Percentiles rank a stretch among this genome's conserved stretches.
Evolutionary conservation across 768 basidiomycete species (phyloP).

Genomic region (Tylopilus plumbeoviolaceoides): DNA sequence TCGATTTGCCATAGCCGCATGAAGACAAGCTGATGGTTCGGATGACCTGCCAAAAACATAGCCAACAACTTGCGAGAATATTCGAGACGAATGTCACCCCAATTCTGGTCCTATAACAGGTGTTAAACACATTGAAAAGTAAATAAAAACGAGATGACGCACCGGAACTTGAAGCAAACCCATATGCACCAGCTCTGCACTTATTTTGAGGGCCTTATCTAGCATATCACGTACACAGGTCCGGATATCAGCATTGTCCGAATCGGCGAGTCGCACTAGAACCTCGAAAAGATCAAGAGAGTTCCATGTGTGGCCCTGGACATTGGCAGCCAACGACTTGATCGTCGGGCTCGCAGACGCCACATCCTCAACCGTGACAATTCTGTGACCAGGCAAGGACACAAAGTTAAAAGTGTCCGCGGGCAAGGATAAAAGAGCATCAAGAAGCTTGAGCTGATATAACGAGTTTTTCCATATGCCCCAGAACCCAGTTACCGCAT

Average conservation of each 20-base stretch:
- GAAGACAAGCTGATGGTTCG: constrained; percentile 95
- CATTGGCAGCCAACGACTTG: constrained; percentile 83
- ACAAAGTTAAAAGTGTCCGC: constrained; percentile 93
- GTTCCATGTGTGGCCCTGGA: constrained; percentile 94
- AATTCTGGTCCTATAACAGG: constrained; percentile 58
- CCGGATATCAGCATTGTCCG: constrained; percentile 66
- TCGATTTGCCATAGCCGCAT: constrained; percentile 94
- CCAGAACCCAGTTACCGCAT: constrained; percentile 86
- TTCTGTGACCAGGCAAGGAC: constrained; percentile 73
- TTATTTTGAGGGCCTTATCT: constrained; percentile 90
- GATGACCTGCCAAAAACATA: constrained; percentile 90
- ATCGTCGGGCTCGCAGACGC: constrained; percentile 84
- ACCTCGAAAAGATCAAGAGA: constrained; percentile 87
- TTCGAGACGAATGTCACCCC: constrained; percentile 86
- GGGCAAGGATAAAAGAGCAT: constrained; percentile 83
- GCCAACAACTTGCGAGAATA: constrained; percentile 81
- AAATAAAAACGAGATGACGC: constrained; percentile 30
- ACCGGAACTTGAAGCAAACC: constrained; percentile 89
- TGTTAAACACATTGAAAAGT: not conserved
- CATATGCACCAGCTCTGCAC: constrained; percentile 92
- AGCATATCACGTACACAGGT: constrained; percentile 84
- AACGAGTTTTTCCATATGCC: constrained; percentile 78
- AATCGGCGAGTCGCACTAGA: constrained; percentile 73
- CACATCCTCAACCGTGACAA: constrained; percentile 88
- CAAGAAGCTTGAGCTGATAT: constrained; percentile 83